These are phyloP conservation scores for Kockiozyma suomiensis DNA, from an alignment of 805 yeast species.

Conservation along the genomic window DNA sequence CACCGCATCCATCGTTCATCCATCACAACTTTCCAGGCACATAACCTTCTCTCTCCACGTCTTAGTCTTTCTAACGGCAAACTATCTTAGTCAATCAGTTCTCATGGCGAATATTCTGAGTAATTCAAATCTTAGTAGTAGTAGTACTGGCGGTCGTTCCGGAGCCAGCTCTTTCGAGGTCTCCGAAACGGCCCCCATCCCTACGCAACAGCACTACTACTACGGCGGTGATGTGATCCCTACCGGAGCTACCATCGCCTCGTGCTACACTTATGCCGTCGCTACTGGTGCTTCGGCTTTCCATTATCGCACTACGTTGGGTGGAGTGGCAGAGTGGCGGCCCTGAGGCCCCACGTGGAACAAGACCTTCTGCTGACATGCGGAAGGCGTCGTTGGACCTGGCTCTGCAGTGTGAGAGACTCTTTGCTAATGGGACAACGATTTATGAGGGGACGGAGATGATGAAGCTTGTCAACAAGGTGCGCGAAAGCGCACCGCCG, in stretches of 20 bases:
- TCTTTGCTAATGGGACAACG: constrained; percentile 36
- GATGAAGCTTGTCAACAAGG: constrained; percentile 1
- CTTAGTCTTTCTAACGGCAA: background rate
- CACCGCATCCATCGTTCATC: background rate
- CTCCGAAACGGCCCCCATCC: constrained; percentile 7
- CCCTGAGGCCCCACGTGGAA: constrained; percentile 37
- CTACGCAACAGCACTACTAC: constrained; percentile 13
- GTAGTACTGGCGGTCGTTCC: constrained; percentile 24
- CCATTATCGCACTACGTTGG: constrained; percentile 37
- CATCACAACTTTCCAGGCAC: background rate
- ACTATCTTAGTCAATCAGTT: background rate
- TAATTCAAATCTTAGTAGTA: constrained; percentile 28
- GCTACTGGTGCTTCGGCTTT: constrained; percentile 34
- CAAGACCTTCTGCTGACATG: constrained; percentile 36
- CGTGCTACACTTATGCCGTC: constrained; percentile 33
- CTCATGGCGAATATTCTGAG: constrained; percentile 36
- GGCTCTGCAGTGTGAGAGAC: constrained; percentile 39
- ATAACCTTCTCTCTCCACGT: background rate
- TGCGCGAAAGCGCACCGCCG: constrained; percentile 11
- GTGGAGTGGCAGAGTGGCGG: constrained; percentile 39
- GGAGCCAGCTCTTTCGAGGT: constrained; percentile 7
- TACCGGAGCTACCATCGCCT: constrained; percentile 32
- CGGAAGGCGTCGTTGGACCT: constrained; percentile 39
- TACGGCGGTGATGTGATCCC: constrained; percentile 17
- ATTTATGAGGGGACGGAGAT: constrained; percentile 26